Conservation (phyloP, 345 rosid genomes). For the Hypericum androsaemum region DNA sequence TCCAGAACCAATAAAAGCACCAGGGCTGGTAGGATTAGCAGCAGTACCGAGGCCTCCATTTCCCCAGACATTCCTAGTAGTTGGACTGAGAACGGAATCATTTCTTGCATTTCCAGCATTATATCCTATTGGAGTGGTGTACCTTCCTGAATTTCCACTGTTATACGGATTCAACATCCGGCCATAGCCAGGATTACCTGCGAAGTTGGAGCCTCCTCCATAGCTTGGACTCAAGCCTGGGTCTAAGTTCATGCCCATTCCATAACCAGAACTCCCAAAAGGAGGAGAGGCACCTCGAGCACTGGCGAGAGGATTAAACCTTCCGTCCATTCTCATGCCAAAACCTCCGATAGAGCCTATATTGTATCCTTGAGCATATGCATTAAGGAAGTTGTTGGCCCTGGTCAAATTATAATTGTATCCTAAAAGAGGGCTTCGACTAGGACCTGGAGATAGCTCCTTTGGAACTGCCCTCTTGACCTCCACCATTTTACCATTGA, state of each 20-base stretch:
- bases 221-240: constrained; percentile 51
- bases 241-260: constrained; percentile 64
- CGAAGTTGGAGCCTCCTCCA: constrained; percentile 47
- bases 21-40: constrained; percentile 33
- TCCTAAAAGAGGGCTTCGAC: constrained; percentile 59
- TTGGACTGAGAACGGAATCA: constrained; percentile 47
- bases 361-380: constrained; percentile 62
- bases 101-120: constrained; percentile 39
- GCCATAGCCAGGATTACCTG: constrained; percentile 53
- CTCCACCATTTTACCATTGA: constrained; percentile 96
- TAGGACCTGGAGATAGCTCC: constrained; percentile 61
- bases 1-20: constrained; percentile 39
- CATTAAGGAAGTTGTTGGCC: constrained; percentile 54
- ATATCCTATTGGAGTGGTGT: constrained; percentile 60
- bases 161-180: constrained; percentile 47
- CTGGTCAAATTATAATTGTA: constrained; percentile 50
- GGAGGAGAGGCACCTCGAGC: constrained; percentile 55
- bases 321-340: constrained; percentile 58
- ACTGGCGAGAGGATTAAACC: constrained; percentile 64
- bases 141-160: constrained; percentile 54
- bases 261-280: constrained; percentile 48
- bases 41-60: constrained; percentile 40
- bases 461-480: constrained; percentile 97
- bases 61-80: constrained; percentile 71
- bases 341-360: constrained; percentile 41